phyloP scores from a whole-genome alignment of 2,329 filamentous ascomycete species.

The Penicillium sclerotigenum region DNA sequence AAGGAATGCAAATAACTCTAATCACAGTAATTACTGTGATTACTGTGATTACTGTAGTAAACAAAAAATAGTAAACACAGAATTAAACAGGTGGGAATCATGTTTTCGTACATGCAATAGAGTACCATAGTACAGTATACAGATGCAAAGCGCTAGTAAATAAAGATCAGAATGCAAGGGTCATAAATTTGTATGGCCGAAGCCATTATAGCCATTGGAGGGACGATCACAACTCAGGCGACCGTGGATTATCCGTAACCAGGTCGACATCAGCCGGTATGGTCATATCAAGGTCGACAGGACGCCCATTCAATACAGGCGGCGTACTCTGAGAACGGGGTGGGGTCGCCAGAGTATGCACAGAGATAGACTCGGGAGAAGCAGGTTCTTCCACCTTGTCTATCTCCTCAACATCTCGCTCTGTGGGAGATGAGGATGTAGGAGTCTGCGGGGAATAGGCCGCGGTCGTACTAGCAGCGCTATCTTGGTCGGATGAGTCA shows the following conservation, averaged over 20 bases:
- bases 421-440: conserved; percentile 29
- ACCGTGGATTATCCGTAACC: background rate
- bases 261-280: background rate
- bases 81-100: conserved; percentile 1
- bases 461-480: conserved; percentile 30
- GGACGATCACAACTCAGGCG: background rate
- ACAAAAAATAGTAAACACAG: background rate
- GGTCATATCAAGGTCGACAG: conserved; percentile 6
- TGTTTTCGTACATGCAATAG: background rate
- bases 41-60: background rate
- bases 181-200: conserved; percentile 1
- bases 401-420: conserved; percentile 12
- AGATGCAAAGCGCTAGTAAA: conserved; percentile 6
- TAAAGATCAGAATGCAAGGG: conserved; percentile 7
- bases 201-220: background rate
- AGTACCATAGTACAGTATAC: conserved; percentile 4
- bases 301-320: conserved; percentile 25
- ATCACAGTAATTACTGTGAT: background rate
- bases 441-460: conserved; percentile 43
- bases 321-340: conserved; percentile 35
- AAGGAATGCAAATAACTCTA: background rate
- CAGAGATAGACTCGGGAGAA: conserved; percentile 17
- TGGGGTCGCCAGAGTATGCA: conserved; percentile 24
- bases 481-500: conserved; percentile 34
- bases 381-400: conserved; percentile 17